A percentile compares a stretch with the other conserved stretches of the same genome.
Evolutionary conservation across 306 rosid species (phyloP).

Genomic region (Rosa lucieae): DNA sequence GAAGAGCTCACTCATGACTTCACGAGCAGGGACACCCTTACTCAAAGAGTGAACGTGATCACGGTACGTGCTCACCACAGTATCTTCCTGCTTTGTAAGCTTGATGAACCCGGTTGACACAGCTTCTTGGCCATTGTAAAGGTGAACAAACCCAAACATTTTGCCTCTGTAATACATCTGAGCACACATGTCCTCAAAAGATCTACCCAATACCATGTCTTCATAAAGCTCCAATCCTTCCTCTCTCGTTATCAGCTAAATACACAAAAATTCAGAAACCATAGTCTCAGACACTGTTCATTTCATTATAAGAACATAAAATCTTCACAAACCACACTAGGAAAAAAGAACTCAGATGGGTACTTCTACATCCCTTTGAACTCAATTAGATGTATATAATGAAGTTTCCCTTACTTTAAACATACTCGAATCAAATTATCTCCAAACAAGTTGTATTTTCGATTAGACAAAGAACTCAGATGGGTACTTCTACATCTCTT

Average conservation of each 20-base stretch:
- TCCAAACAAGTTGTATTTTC: background rate
- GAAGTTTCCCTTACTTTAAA: background rate
- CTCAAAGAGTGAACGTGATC: constrained; percentile 98
- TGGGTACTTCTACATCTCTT: background rate
- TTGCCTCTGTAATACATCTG: constrained; percentile 98
- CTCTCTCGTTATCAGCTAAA: constrained; percentile 81
- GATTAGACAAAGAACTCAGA: background rate
- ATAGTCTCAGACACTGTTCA: constrained; percentile 15
- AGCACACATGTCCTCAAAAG: constrained; percentile 96
- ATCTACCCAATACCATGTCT: constrained; percentile 91
- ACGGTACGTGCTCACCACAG: constrained; percentile 86
- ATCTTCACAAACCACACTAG: no score
- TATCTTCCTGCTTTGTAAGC: constrained; percentile 72
- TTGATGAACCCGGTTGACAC: constrained; percentile 97
- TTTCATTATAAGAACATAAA: background rate
- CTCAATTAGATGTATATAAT: background rate
- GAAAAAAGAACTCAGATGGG: background rate
- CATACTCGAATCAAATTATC: background rate
- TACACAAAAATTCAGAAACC: constrained; percentile 25
- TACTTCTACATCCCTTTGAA: background rate
- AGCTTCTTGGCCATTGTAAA: constrained; percentile 99
- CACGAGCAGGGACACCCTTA: constrained; percentile 91
- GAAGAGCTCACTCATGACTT: constrained; percentile 97
- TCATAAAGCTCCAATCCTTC: constrained; percentile 90
- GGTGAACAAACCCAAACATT: constrained; percentile 98